Evolutionary conservation across 164 flowering plant species (phyloP).

Genomic region (Magnolia officinalis): DNA sequence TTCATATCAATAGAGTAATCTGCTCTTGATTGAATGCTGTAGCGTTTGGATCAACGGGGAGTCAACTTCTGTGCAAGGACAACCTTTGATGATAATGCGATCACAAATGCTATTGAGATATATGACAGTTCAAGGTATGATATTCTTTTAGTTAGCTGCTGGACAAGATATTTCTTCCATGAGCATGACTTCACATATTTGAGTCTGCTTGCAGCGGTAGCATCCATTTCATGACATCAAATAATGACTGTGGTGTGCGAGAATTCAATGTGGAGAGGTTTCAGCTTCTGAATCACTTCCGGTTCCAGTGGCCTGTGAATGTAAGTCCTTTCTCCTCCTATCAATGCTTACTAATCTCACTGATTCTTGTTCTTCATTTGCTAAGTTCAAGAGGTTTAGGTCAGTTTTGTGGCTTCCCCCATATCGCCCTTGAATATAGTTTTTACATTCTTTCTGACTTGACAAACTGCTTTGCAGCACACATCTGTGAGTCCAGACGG

Average conservation of each 20-base stretch:
- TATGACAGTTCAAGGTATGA: slow-evolving; percentile 50
- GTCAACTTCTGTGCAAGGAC: slow-evolving; percentile 66
- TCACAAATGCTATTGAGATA: slow-evolving; percentile 71
- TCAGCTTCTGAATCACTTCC: too few species aligned
- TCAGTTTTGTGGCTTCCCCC: too few species aligned
- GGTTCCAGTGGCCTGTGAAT: slow-evolving; percentile 63
- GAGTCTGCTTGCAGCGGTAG: slow-evolving; percentile 42
- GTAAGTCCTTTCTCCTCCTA: slow-evolving; percentile 31
- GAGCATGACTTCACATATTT: slow-evolving; percentile 3
- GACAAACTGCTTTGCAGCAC: slow-evolving; percentile 46
- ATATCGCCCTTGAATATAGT: too few species aligned
- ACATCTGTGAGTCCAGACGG: slow-evolving; percentile 72
- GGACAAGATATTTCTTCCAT: neutral
- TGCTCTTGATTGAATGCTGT: slow-evolving; percentile 4
- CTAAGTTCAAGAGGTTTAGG: neutral
- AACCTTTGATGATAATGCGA: slow-evolving; percentile 60
- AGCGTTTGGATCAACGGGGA: slow-evolving; percentile 58
- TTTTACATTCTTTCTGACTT: too few species aligned
- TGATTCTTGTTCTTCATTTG: neutral
- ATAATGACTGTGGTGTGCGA: slow-evolving; percentile 64
- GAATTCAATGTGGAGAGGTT: slow-evolving; percentile 49
- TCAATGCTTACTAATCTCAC: too few species aligned
- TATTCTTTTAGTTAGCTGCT: neutral
- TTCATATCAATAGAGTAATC: too few species aligned
- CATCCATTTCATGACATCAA: slow-evolving; percentile 57